Evolutionary conservation across 371 early-diverging fungal species (phyloP), one percentile per base, ranked within the genome.

Genomic region (Dichotomocladium elegans): DNA sequence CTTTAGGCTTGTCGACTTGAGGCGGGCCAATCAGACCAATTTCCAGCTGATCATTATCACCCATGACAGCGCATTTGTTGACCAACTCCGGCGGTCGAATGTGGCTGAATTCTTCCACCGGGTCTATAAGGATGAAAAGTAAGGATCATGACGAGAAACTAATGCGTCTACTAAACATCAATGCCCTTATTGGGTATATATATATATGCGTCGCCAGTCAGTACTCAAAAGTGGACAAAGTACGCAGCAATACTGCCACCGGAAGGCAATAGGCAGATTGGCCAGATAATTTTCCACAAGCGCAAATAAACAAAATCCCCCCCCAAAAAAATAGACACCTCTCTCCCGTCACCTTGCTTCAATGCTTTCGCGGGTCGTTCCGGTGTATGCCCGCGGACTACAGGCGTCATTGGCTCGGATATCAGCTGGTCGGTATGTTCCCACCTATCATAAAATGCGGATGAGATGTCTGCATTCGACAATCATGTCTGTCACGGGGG

Each of bases 41-140:
- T 98, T 99, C 61, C 99, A 99, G 73, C 78, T 99, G 41, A 86
- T 99, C 31, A 81, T 99, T 28, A 99, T 99, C 58, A 99, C 99
- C 11, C 99, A 99, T 67, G 99, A 99, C 72, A 99, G 98, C 64
- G 89, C 91, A 25, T 99, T 99, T 79, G 83, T 99, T 58, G 82
- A 89, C 47, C 68, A 87, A 54, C 55, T 99, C 24, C 91, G 91
- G 17, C 76, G 85, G 47, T 69, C 82, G 4, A 88, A 92, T 48
- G 86, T 84, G 46, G 84, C 89, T 3, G 96, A 94, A 35, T 80
- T 84, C 46, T 97, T 92, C 61, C 94, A 84, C 63, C 78, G 89
- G 11, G 86, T 96, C 3, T 73, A 72, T 47, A 96, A 95, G 68
- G 83, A 92, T 56, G 75, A 57, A 3, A 62, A 72, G 82, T 83